These are phyloP conservation scores for Tulasnella sp. DNA, from an alignment of 768 basidiomycete species.

Conservation along the genomic window DNA sequence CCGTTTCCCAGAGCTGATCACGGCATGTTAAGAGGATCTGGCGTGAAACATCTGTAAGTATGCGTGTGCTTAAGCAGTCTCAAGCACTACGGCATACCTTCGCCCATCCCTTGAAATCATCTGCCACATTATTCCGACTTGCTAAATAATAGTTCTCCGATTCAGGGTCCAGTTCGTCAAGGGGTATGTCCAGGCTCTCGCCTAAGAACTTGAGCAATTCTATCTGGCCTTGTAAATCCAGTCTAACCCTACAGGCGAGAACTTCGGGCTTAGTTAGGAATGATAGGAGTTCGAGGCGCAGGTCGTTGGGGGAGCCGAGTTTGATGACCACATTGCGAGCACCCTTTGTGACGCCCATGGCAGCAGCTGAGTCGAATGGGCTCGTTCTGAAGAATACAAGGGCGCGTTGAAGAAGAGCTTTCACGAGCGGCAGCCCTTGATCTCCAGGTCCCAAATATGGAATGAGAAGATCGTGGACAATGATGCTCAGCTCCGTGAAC, in stretches of 20 bases:
- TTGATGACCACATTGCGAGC: background rate
- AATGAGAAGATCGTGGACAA: background rate
- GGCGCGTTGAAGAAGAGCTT: background rate
- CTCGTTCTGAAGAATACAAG: background rate
- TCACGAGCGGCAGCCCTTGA: background rate
- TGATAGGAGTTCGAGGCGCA: background rate
- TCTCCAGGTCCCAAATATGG: background rate
- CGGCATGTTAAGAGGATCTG: constrained; percentile 3
- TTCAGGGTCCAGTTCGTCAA: background rate
- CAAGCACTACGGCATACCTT: background rate
- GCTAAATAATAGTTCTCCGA: background rate
- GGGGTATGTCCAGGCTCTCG: background rate
- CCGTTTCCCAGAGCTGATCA: constrained; percentile 6
- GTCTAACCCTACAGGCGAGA: background rate
- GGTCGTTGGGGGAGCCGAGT: background rate
- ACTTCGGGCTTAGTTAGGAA: background rate
- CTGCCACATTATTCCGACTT: background rate
- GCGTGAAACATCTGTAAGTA: background rate
- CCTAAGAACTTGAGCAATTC: background rate
- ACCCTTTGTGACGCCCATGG: background rate
- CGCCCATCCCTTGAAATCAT: background rate
- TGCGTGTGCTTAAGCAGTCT: background rate
- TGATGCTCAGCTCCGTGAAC: background rate
- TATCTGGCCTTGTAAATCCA: background rate
- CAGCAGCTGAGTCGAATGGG: background rate